Base-by-base conservation (phyloP, 2,329 filamentous ascomycete species). In the Bipolaris victoriae region DNA sequence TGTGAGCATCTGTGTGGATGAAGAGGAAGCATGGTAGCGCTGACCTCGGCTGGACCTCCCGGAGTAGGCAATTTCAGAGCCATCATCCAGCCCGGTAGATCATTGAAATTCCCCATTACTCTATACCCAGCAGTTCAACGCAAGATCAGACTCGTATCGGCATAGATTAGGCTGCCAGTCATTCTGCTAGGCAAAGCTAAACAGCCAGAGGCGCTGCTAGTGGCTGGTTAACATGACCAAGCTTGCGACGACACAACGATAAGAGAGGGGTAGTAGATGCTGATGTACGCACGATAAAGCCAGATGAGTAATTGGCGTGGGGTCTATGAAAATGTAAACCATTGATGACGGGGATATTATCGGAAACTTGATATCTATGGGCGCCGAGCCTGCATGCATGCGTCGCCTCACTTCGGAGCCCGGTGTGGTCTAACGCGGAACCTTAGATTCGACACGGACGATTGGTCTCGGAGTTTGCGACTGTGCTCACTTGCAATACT, bases 11-110 rank as follows among this genome's bases (percentile, higher is more conserved):
- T 68, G 67, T 69, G 67, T 67, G 67, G 68, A 67, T 29, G 65
- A 49, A 59, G 47, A 47, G 55, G 63, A 57, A 49, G 45, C 57
- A 66, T 62, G 65, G 61, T 59, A 41, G 39, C 39, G 48, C 52
- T 64, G 54, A 52, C 49, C 29, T 66, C 72, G 72, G 67, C 52
- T 70, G 71, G 60, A 74, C 71, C 58, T 74, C 47, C 71, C 67
- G 41, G 36, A 59, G 29, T 20, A 50, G 59, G 48, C 53, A 65
- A 68, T 49, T 39, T 48, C 35, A 46, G 43, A 20, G 43, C 33
- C 52, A 37, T 43, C 29, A 52, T 11, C 51, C 50, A 57, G 20
- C 46, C 37, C 39, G n/a, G 46, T 35, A 29, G 26, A 35, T 41
- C 24, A 15, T 18, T 26, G 20, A n/a, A 53, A 37, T 46, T 24